These are phyloP conservation scores for Crassisporium funariophilum DNA, from an alignment of 768 basidiomycete genomes.

Conservation along the genomic window DNA sequence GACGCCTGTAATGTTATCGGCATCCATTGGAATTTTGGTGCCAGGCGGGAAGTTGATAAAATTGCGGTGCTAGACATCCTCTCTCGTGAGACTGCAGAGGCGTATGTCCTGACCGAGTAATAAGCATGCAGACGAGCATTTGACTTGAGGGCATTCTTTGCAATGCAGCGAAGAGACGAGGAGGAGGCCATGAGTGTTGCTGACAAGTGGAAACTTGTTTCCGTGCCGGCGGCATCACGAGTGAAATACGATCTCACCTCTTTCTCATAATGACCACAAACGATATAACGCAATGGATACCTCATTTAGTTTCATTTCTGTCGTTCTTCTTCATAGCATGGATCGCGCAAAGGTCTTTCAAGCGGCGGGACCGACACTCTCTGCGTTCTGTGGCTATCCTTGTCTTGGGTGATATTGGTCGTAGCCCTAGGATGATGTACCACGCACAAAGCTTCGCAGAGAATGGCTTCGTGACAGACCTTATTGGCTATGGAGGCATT, in stretches of 20 bases:
- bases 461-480: conserved; percentile 70
- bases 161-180: conserved; percentile 20
- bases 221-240: background rate
- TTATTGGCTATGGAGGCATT: conserved; percentile 88
- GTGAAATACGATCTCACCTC: background rate
- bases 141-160: conserved; percentile 14
- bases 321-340: conserved; percentile 27
- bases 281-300: conserved; percentile 6
- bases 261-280: conserved; percentile 7
- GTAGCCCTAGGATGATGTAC: conserved; percentile 98
- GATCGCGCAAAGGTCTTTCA: conserved; percentile 34
- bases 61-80: conserved; percentile 5
- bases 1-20: conserved; percentile 8
- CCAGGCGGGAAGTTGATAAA: conserved; percentile 9
- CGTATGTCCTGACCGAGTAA: conserved; percentile 11
- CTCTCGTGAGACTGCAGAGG: conserved; percentile 11
- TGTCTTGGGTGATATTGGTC: conserved; percentile 94
- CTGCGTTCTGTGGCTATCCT: conserved; percentile 82
- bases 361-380: conserved; percentile 39
- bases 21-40: conserved; percentile 10
- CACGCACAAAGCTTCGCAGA: conserved; percentile 92
- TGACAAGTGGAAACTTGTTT: conserved; percentile 15
- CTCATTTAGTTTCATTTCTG: conserved; percentile 21
- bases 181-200: conserved; percentile 25
- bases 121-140: conserved; percentile 11